Evolutionary conservation across 179 eudicot genomes (phyloP), one percentile per base, ranked within the genome.

Genomic region (Carnegiea gigantea): DNA sequence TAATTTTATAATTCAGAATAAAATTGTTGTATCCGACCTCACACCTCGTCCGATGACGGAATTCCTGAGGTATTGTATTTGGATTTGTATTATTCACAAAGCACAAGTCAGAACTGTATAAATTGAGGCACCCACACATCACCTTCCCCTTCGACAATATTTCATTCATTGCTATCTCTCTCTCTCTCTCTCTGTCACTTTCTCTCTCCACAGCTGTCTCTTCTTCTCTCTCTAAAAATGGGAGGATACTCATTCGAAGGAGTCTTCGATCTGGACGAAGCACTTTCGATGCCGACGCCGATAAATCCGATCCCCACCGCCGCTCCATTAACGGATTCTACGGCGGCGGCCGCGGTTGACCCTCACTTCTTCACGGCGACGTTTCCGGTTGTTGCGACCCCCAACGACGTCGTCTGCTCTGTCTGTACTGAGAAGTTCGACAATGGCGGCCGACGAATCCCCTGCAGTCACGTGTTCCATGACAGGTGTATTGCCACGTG

Each of bases 391-490:
- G 81, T 82, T 1, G 11, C 36, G 18, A 48, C 72, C 4, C 72
- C 83, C n/a, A 53, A 4, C 1, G 85, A 80, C 48, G 51, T 68
- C 9, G 82, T 18, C 7, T 89, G 88, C 75, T 48, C 85, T 3
- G 83, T 89, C 6, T 87, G 89, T 81, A 83, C 81, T 77, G 88
- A 87, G 77, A 72, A 73, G 12, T 87, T 84, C 73, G 26, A 75
- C 9, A 21, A 76, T 5, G 43, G 13, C 48, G 85, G 81, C 7
- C 73, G 70, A 26, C 78, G 78, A 85, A 75, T 83, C 70, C 80
- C 85, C 1, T 89, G 91, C 15, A 89, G 88, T 12, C 91, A 89
- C 75, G 82, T 84, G 8, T 89, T 82, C 86, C 89, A 89, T 73
- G 77, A 43, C 30, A 26, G 18, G 43, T 89, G 91, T 68, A 83